A percentile compares a stretch with the other conserved stretches of the same genome.
Evolutionary conservation across 306 rosid genomes (phyloP).

Genomic region (Delonix regia): DNA sequence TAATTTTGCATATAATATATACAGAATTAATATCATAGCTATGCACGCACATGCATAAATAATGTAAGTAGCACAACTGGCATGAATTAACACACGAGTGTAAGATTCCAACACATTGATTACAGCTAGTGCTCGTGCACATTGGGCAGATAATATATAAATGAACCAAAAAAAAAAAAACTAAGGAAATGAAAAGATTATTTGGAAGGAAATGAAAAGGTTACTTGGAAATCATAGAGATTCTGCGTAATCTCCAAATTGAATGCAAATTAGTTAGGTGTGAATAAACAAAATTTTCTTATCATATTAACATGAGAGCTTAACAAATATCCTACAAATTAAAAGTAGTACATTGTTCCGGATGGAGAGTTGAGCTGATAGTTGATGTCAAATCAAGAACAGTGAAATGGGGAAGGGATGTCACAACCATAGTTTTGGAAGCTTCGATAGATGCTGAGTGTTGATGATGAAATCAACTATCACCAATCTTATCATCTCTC

Average conservation of each 20-base stretch:
- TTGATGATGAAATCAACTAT: conserved; percentile 41
- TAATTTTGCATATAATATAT: no score
- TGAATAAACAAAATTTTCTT: not conserved
- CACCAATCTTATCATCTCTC: conserved; percentile 42
- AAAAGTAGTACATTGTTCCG: not conserved
- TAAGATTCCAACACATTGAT: conserved; percentile 29
- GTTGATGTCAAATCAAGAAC: not conserved
- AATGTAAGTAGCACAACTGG: conserved; percentile 23
- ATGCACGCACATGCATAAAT: conserved; percentile 20
- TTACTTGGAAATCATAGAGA: not conserved
- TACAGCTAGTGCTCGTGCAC: conserved; percentile 24
- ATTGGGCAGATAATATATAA: no score
- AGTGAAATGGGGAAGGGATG: not conserved
- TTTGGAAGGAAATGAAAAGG: not conserved
- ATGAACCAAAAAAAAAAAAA: not conserved
- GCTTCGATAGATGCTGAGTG: conserved; percentile 47
- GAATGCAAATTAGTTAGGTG: not conserved
- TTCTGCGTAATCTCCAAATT: not conserved
- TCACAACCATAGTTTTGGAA: conserved; percentile 48
- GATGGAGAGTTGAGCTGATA: not conserved
- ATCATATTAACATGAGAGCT: not conserved
- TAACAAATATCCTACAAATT: not conserved
- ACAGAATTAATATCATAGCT: not conserved
- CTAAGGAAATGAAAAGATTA: not conserved
- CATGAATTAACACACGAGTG: conserved; percentile 36